Percentiles rank a stretch among this genome's conserved stretches.
Evolutionary conservation across 306 rosid genomes (phyloP).

Genomic region (Medicago arabica): DNA sequence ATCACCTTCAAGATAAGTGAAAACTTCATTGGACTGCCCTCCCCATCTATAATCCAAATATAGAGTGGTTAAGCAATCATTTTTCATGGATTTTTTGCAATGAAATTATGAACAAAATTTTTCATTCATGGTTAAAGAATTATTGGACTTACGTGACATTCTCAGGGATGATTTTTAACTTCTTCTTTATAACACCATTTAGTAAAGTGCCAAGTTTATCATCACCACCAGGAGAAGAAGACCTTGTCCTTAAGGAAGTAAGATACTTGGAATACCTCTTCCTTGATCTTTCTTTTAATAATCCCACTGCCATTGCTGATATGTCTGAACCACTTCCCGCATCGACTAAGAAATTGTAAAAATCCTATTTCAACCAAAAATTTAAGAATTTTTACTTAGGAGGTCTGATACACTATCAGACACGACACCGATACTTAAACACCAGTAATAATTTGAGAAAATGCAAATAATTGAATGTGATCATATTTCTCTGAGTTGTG

Average conservation of each 20-base stretch:
- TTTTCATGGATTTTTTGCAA: slow-evolving; percentile 8
- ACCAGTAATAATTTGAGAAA: neutral
- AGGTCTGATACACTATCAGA: neutral
- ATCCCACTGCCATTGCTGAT: slow-evolving; percentile 41
- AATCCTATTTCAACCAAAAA: slow-evolving; percentile 59
- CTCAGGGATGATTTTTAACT: slow-evolving; percentile 74
- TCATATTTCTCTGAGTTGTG: neutral
- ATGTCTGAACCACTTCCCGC: slow-evolving; percentile 43
- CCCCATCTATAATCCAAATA: slow-evolving; percentile 71
- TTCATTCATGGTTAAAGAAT: neutral
- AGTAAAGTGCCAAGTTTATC: slow-evolving; percentile 54
- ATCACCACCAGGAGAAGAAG: slow-evolving; percentile 51
- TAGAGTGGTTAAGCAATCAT: slow-evolving; percentile 10
- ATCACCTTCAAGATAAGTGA: slow-evolving; percentile 51
- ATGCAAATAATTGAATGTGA: neutral
- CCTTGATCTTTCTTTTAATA: slow-evolving; percentile 36
- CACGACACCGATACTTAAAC: neutral
- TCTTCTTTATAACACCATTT: slow-evolving; percentile 76
- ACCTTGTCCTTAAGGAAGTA: slow-evolving; percentile 44
- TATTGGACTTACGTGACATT: slow-evolving; percentile 63
- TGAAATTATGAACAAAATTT: neutral
- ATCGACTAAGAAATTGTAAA: slow-evolving; percentile 76
- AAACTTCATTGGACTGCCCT: slow-evolving; percentile 57
- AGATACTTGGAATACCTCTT: slow-evolving; percentile 67
- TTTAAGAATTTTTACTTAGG: neutral